Evolutionary conservation across 495 filamentous ascomycete genomes (phyloP).

Genomic region (Penicillium chermesinum): DNA sequence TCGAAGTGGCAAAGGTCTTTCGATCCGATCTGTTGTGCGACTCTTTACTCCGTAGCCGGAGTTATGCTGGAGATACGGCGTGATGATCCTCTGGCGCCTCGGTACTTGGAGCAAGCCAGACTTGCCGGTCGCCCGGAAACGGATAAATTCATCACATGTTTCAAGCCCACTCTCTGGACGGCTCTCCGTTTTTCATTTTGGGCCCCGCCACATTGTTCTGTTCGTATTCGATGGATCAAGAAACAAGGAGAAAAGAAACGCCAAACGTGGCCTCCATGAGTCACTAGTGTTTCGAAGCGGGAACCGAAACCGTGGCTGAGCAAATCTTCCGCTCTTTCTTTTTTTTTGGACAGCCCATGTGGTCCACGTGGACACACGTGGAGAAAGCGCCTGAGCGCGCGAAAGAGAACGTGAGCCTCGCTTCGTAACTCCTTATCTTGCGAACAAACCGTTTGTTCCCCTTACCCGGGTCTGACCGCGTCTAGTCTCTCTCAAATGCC

Average conservation of each 20-base stretch:
- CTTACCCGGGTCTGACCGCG: not conserved
- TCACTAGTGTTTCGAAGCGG: slow-evolving; percentile 11
- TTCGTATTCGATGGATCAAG: not conserved
- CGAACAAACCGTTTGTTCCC: not conserved
- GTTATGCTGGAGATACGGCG: not conserved
- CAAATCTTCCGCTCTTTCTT: slow-evolving; percentile 22
- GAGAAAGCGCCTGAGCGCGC: slow-evolving; percentile 21
- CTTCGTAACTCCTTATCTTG: slow-evolving; percentile 10
- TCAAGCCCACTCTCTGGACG: not conserved
- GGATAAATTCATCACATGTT: not conserved
- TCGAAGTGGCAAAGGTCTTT: slow-evolving; percentile 5
- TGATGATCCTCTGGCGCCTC: not conserved
- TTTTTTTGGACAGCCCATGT: slow-evolving; percentile 32
- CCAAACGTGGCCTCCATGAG: not conserved
- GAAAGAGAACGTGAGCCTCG: slow-evolving; percentile 7
- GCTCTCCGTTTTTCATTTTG: too few relatives aligned
- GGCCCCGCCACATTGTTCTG: not conserved
- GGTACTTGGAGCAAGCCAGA: not conserved
- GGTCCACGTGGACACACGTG: slow-evolving; percentile 40
- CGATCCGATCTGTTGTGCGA: not conserved
- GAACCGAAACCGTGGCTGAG: slow-evolving; percentile 11
- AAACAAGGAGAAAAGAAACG: not conserved
- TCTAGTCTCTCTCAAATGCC: not conserved
- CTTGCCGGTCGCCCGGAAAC: not conserved
- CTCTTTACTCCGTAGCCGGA: not conserved